Base-by-base conservation (phyloP, 164 flowering plant genomes). In the Magnolia kwangsiensis region DNA sequence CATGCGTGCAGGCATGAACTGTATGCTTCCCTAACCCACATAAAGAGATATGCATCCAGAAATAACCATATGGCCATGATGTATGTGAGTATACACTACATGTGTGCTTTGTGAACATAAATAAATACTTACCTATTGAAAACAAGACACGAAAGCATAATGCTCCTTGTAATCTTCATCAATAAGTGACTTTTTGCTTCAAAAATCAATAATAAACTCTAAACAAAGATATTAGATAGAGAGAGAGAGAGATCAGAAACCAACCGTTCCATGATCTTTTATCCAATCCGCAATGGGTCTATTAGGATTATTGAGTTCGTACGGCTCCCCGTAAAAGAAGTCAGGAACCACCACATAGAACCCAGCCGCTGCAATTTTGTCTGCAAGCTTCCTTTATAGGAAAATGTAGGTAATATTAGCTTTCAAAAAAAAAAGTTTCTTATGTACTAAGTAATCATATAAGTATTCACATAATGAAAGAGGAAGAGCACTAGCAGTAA, bases 301-400 rank as follows among this genome's bases (percentile, higher is more conserved):
- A 58, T 76, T 80, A 65, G 80, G 27, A 66, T 82, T 76, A 0
- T 79, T 72, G 74, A 89, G 84, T 14, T 1, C 76, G 75, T 69
- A 88, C 16, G 89, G 86, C 73, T 90, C 92, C 50, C 89, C 89
- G 80, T 85, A 64, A 8, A 89, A 78, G 85, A 86, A 87, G 72
- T 90, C 94, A 58, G 92, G 94, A 79, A 84, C 91, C 72, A 84
- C 89, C 68, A 87, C 91, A 82, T 78, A 85, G 73, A 63, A 89
- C 69, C 92, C 95, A 76, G 85, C 86, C 51, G 84, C 83, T 23
- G 91, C 90, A 85, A 89, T 81, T 79, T 86, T 89, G 80, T 90
- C 91, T 19, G 92, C 92, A 8, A 89, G 88, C 76, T 86, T 88
- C 87, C 92, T 90, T 77, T 68, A 75, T 7, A 50, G 23, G 10